Evolutionary conservation across 2,329 filamentous ascomycete species (phyloP), one percentile per base, ranked within the genome.

Genomic region (Plectosphaerella sp.): DNA sequence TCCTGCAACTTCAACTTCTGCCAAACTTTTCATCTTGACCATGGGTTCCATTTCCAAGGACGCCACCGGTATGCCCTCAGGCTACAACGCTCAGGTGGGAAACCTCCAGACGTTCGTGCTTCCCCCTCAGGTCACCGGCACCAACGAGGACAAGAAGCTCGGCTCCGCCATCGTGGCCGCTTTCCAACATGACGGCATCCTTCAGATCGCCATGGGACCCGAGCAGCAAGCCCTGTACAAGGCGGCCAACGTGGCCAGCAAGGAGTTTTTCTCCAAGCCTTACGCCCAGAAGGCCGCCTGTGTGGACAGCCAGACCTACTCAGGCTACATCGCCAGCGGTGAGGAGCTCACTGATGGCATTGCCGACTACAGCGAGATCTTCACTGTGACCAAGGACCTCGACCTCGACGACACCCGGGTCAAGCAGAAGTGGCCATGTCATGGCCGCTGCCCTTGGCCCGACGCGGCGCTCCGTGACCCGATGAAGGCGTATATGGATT

Each of bases 321-420:
- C 74, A 1, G 76, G 76, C 3, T 78, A 78, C 57, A 71, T 78
- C 47, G 76, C 74, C 22, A 76, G 72, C 0, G 75, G 75, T 0
- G 75, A 78, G 56, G 73, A 76, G 59, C 66, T 76, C 3, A 76
- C 73, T 3, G 67, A 74, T 50, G 74, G 74, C 36, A 67, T 79
- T 24, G 73, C 73, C 15, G 76, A 79, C 58, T 78, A 78, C 57
- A 76, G 72, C 1, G 76, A 79, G 59, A 77, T 79, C 33, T 79
- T 78, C 54, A 79, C 76, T 2, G 72, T 78, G 16, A 78, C 72
- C 12, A 78, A 78, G 53, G 75, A 78, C 47, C 61, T 79, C 7
- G 59, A 61, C 4, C 54, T 61, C 2, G 54, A 63, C 5, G 73
- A 78, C 47, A 56, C 60, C 1, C 65, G 74, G 2, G 74, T 77